A percentile compares a stretch with the other conserved stretches of the same genome.
Conservation (phyloP, 495 filamentous ascomycete species). For the Aeminium ludgeri region DNA sequence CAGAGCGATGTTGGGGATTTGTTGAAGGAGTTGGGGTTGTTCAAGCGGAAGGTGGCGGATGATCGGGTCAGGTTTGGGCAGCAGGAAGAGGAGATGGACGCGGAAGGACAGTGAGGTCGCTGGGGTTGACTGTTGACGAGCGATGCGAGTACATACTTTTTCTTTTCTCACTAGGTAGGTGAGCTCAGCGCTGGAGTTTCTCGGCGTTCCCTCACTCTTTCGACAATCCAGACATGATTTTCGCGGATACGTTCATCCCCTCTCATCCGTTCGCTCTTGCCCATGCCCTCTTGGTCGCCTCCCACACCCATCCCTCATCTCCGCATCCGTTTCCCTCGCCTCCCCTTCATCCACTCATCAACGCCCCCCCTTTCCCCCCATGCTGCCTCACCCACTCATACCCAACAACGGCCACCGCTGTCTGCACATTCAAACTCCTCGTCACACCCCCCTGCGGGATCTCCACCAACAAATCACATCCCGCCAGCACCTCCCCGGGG, state of each 20-base stretch:
- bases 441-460: slow-evolving; percentile 32
- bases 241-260: too few relatives aligned
- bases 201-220: too few relatives aligned
- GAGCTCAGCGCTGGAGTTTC: too few relatives aligned
- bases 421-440: slow-evolving; percentile 37
- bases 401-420: slow-evolving; percentile 30
- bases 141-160: too few relatives aligned
- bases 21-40: slow-evolving; percentile 59
- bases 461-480: slow-evolving; percentile 33
- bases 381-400: slow-evolving; percentile 28
- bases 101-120: too few relatives aligned
- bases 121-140: neutral
- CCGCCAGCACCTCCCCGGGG: slow-evolving; percentile 26
- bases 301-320: too few relatives aligned
- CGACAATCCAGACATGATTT: too few relatives aligned
- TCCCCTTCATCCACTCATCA: neutral
- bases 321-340: neutral
- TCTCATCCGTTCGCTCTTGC: too few relatives aligned
- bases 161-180: too few relatives aligned
- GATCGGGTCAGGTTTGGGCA: slow-evolving; percentile 41
- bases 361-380: neutral
- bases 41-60: slow-evolving; percentile 66
- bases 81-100: neutral
- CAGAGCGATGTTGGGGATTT: slow-evolving; percentile 43
- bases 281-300: too few relatives aligned